These are phyloP conservation scores for Torulaspora pretoriensis DNA, from an alignment of 1,139 yeast species.

Conservation along the genomic window DNA sequence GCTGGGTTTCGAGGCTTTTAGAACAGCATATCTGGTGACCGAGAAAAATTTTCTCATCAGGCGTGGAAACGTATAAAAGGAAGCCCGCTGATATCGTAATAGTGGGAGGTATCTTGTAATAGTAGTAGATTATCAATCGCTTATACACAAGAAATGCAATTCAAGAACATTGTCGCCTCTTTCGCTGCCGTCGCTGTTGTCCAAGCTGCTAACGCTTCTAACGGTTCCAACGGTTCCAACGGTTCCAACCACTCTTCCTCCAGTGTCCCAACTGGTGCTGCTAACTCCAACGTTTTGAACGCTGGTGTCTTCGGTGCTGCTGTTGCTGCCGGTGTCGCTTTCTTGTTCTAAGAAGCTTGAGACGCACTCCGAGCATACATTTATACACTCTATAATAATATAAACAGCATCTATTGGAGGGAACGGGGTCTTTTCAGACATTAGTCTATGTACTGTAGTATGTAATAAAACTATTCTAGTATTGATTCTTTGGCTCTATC, in stretches of 20 bases:
- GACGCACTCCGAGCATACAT: not conserved
- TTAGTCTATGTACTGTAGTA: not conserved
- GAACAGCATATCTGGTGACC: conserved; percentile 6
- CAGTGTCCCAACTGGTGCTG: conserved; percentile 49
- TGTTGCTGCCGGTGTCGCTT: conserved; percentile 70
- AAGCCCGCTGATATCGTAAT: not conserved
- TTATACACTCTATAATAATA: conserved; percentile 1
- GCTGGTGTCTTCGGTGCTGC: conserved; percentile 71
- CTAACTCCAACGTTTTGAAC: conserved; percentile 49
- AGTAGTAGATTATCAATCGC: not conserved
- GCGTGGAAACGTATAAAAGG: conserved; percentile 8
- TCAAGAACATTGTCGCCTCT: conserved; percentile 48
- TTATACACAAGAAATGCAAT: conserved; percentile 48
- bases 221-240: conserved; percentile 39
- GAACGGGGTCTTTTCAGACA: not conserved
- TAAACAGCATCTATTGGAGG: conserved; percentile 3
- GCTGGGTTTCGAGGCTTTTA: conserved; percentile 1
- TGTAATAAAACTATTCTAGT: not conserved
- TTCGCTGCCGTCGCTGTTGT: conserved; percentile 31
- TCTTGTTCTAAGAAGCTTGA: conserved; percentile 49
- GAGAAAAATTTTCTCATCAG: conserved; percentile 3
- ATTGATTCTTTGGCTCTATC: not conserved
- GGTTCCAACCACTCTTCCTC: conserved; percentile 37
- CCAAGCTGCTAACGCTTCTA: conserved; percentile 36
- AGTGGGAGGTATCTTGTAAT: not conserved